A percentile compares a stretch with the other conserved stretches of the same genome.
Evolutionary conservation across 495 filamentous ascomycete genomes (phyloP).

Genomic region (Penicillium taxi): DNA sequence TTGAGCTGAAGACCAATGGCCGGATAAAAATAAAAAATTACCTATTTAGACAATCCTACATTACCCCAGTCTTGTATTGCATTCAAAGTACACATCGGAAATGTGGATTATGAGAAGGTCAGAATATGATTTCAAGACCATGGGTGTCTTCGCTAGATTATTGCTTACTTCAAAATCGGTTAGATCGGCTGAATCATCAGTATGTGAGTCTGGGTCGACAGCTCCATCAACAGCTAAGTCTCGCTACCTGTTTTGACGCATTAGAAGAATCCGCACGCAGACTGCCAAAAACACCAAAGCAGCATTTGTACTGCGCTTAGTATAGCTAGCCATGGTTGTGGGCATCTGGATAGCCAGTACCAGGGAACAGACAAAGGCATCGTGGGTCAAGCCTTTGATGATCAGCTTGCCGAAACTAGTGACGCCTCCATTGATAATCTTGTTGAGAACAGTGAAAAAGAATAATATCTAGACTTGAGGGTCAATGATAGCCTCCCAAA

Average conservation of each 20-base stretch:
- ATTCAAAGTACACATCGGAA: constrained; percentile 20
- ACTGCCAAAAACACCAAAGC: constrained; percentile 31
- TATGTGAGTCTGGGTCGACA: neutral
- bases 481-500: constrained; percentile 33
- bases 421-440: constrained; percentile 32
- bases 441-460: constrained; percentile 28
- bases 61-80: too few species aligned
- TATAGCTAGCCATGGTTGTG: constrained; percentile 32
- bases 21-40: too few species aligned
- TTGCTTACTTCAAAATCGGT: constrained; percentile 19
- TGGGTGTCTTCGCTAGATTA: neutral
- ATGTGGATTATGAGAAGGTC: constrained; percentile 10
- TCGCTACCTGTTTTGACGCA: constrained; percentile 12
- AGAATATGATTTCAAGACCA: neutral
- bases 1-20: too few species aligned
- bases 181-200: constrained; percentile 13
- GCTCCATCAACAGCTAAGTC: constrained; percentile 5
- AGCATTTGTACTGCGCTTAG: constrained; percentile 33
- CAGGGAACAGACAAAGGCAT: constrained; percentile 30
- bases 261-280: constrained; percentile 10
- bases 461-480: constrained; percentile 37
- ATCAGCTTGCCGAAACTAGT: constrained; percentile 35
- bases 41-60: too few species aligned
- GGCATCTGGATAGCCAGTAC: constrained; percentile 37
- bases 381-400: constrained; percentile 27